These are phyloP conservation scores for Acrocalymma vagum DNA, from an alignment of 2,329 filamentous ascomycete genomes.

Conservation along the genomic window DNA sequence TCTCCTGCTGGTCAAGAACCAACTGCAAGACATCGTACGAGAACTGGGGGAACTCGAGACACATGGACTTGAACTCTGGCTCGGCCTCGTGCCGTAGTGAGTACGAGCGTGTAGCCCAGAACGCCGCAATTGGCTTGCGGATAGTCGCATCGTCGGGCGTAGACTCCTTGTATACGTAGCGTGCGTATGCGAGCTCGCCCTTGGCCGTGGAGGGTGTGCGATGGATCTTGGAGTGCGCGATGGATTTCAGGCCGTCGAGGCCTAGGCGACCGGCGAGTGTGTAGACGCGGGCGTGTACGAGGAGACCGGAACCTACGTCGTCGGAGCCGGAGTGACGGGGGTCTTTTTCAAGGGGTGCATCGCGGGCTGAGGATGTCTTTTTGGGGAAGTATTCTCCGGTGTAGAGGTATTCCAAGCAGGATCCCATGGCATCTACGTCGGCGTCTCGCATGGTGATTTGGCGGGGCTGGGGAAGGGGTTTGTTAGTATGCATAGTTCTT, in stretches of 20 bases:
- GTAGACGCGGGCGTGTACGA: constrained; percentile 90
- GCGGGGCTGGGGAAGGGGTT: constrained; percentile 60
- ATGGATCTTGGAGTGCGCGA: constrained; percentile 90
- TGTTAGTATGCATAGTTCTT: not conserved
- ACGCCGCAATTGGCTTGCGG: constrained; percentile 84
- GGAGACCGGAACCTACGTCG: constrained; percentile 80
- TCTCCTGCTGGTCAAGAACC: constrained; percentile 60
- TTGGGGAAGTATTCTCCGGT: constrained; percentile 85
- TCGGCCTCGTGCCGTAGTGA: constrained; percentile 86
- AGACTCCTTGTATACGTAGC: constrained; percentile 87
- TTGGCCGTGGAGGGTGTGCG: constrained; percentile 86
- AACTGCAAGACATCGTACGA: constrained; percentile 88
- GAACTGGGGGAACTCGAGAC: constrained; percentile 89
- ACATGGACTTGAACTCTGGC: constrained; percentile 83
- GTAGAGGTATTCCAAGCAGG: constrained; percentile 85
- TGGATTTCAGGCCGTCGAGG: constrained; percentile 70
- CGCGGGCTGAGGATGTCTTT: constrained; percentile 65
- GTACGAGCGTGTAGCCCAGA: constrained; percentile 85
- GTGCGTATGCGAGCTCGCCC: constrained; percentile 90
- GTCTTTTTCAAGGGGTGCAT: constrained; percentile 75
- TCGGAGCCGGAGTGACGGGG: constrained; percentile 72
- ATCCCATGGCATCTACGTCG: constrained; percentile 77
- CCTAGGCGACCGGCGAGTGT: constrained; percentile 84
- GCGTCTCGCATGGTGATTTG: constrained; percentile 74
- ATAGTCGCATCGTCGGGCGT: constrained; percentile 73